Evolutionary conservation across 768 basidiomycete species (phyloP).

Genomic region (Phallus indusiatus): DNA sequence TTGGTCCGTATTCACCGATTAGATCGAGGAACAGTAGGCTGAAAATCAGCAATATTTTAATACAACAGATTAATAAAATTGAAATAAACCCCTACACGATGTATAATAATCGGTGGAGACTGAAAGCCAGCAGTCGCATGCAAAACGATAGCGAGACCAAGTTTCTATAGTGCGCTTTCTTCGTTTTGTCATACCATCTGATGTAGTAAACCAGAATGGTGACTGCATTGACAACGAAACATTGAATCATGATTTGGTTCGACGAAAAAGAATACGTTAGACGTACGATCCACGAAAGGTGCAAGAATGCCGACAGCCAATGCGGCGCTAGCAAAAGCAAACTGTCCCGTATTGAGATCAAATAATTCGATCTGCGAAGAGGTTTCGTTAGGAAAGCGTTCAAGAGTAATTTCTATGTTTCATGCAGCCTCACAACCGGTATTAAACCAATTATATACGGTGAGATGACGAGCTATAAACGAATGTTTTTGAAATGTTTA

Average conservation of each 20-base stretch:
- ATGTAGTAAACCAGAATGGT: neutral
- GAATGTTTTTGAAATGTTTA: neutral
- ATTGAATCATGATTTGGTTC: neutral
- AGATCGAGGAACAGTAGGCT: neutral
- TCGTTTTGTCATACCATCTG: neutral
- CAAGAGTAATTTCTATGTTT: neutral
- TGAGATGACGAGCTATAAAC: neutral
- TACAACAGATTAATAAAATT: neutral
- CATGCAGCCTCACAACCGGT: neutral
- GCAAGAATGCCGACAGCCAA: neutral
- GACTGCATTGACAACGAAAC: neutral
- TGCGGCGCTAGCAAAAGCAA: neutral
- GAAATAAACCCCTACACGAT: neutral
- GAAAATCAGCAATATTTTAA: neutral
- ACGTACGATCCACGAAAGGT: neutral
- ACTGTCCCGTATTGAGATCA: neutral
- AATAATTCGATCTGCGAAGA: neutral
- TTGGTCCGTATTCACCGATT: neutral
- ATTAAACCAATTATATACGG: constrained; percentile 2
- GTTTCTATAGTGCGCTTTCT: neutral
- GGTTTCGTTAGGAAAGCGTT: neutral
- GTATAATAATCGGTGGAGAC: neutral
- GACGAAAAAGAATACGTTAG: neutral
- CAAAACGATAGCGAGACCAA: neutral
- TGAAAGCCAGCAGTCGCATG: neutral